Evolutionary conservation across 2,329 filamentous ascomycete species (phyloP).

Genomic region (Penicillium sp.): DNA sequence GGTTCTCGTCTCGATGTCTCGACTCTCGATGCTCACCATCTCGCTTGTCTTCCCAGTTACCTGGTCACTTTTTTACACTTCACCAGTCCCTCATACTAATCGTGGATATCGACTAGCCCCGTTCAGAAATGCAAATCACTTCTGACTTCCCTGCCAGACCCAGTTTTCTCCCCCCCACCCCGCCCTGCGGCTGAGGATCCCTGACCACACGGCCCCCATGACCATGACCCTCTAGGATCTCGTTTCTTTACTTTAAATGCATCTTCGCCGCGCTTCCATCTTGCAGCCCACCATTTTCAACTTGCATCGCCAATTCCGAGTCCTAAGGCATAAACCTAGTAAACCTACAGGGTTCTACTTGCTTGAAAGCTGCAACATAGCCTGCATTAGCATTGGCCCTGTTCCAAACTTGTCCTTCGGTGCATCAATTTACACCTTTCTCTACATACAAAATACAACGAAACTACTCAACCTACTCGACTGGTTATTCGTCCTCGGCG

Average conservation of each 20-base stretch:
- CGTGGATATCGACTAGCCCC: not conserved
- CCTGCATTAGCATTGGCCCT: constrained; percentile 2
- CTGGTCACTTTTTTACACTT: not conserved
- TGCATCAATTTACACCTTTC: not conserved
- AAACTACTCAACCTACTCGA: not conserved
- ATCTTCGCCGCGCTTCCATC: constrained; percentile 7
- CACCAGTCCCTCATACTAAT: not conserved
- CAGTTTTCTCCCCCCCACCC: not conserved
- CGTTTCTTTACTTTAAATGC: constrained; percentile 29
- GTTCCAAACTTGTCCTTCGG: not conserved
- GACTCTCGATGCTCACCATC: not conserved
- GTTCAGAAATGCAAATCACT: constrained; percentile 21
- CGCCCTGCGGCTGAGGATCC: constrained; percentile 24
- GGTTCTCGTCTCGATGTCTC: not conserved
- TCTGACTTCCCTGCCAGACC: constrained; percentile 12
- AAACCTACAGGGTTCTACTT: not conserved
- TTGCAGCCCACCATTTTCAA: constrained; percentile 28
- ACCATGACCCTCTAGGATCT: not conserved
- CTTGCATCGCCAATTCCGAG: constrained; percentile 7
- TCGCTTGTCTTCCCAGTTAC: constrained; percentile 4
- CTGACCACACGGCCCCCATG: not conserved
- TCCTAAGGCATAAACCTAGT: not conserved
- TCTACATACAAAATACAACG: not conserved
- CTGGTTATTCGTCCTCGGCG: not conserved
- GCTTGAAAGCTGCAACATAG: not conserved